Evolutionary conservation across 176 grass and related monocot species (phyloP), one percentile per base, ranked within the genome.

Genomic region (Hyparrhenia diplandra): DNA sequence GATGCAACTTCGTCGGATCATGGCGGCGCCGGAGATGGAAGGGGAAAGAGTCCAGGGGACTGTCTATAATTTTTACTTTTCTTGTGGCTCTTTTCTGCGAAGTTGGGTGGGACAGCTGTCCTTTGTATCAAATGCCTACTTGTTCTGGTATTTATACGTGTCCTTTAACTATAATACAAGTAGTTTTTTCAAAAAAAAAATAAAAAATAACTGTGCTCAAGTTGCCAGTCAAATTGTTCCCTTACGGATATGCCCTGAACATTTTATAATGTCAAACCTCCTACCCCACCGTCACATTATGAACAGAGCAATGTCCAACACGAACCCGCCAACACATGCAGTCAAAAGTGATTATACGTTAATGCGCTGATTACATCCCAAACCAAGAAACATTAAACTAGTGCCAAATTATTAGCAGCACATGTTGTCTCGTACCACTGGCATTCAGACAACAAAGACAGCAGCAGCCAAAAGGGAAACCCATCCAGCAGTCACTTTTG

Each of bases 361-460:
- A 74, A 6, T 74, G 72, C 18, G n/a, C n/a, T 55, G 47, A 74
- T 18, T 74, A 74, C 49, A 74, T 57, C 72, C 49, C 72, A 74
- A 74, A 13, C 17, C 10, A 74, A 57, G 31, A 55, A 74, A 21
- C 10, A 74, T 13, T 36, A 57, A 47, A 30, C 12, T 45, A 18
- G 68, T 45, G 68, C 8, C 10, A 40, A 41, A 23, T 23, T 58
- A 61, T 23, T 37, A 5, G 17, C 20, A 34, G 65, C 34, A 68
- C 10, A 20, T 10, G 34, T 67, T 36, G 65, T 69, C 35, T 41
- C 66, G 10, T 69, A 24, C n/a, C 66, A 24, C 66, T 69, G 12
- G 67, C 23, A 69, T 41, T n/a, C 24, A 13, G 67, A 70, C 69
- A 71, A 8, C 40, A 3, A 18, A 29, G 41, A 71, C 24, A 46